Evolutionary conservation across 164 flowering plant genomes (phyloP), one percentile per base, ranked within the genome.

Genomic region (Tetrastigma voinierianum): DNA sequence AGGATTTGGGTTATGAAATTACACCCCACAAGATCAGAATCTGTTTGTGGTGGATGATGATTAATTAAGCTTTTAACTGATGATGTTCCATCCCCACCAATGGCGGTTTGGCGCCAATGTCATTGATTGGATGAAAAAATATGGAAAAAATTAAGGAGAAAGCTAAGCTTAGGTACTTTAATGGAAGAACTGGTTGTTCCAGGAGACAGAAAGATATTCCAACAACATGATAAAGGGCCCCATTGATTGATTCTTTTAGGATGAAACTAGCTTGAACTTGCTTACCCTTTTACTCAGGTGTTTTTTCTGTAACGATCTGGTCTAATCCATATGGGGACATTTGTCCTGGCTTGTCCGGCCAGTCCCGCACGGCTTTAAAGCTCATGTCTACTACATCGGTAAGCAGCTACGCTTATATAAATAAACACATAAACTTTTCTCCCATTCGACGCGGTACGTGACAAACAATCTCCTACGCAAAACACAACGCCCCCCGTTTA

Each of bases 31-130:
- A 47, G 56, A 47, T 18, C 62, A 45, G 71, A 72, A 67, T 67
- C 60, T 74, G 54, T 57, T 13, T 74, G 54, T 57, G 9, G 40
- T 23, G 16, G 40, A 46, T 17, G 55, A 51, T 70, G 47, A 54
- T 58, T 19, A 51, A 44, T 53, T 60, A 32, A 32, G 62, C n/a
- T n/a, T 61, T 70, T 70, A 71, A 74, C 74, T 32, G 14, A 17
- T 57, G n/a, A 52, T 62, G 69, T n/a, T 70, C 40, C 40, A 59
- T 73, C 56, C 47, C 23, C 14, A 18, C 52, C 45, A 57, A 4
- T 54, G 45, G 60, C 60, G 24, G 6, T 32, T 32, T 32, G n/a
- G n/a, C 40, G 40, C 40, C 40, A 4, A 32, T 7, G 40, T 32
- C 40, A 32, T n/a, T 32, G 40, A 32, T 32, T 32, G 40, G 40